Evolutionary conservation across 2,329 filamentous ascomycete species (phyloP).

Genomic region (Scortechinia acanthostroma): DNA sequence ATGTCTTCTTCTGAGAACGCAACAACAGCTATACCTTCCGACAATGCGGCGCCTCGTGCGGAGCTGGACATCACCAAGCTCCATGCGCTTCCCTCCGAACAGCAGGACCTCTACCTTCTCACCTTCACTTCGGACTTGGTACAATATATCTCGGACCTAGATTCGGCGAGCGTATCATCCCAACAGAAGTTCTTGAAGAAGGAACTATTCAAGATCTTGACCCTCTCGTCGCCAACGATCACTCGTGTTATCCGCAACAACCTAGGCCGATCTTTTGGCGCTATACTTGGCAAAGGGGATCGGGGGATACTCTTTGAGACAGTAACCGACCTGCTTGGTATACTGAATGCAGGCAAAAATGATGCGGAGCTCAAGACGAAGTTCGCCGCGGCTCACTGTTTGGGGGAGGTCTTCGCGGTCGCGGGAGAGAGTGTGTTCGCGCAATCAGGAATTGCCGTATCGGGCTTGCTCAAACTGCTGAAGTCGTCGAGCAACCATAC

Average conservation of each 20-base stretch:
- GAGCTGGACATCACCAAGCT: constrained; percentile 89
- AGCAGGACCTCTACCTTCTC: constrained; percentile 89
- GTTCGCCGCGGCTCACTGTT: constrained; percentile 70
- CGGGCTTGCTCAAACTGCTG: constrained; percentile 68
- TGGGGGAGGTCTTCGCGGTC: constrained; percentile 84
- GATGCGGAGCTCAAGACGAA: constrained; percentile 66
- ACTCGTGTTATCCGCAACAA: constrained; percentile 87
- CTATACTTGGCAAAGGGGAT: constrained; percentile 78
- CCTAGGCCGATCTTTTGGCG: constrained; percentile 74
- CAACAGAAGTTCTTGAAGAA: constrained; percentile 90
- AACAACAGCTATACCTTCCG: background rate
- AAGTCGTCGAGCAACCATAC: constrained; percentile 76
- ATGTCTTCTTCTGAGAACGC: background rate
- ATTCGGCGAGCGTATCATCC: constrained; percentile 72
- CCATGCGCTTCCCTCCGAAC: constrained; percentile 80
- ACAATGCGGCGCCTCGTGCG: constrained; percentile 13
- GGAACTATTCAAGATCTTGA: constrained; percentile 88
- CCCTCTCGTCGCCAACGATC: constrained; percentile 71
- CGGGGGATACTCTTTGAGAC: constrained; percentile 89
- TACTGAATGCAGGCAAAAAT: constrained; percentile 68
- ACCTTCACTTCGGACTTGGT: constrained; percentile 79
- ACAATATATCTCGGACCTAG: constrained; percentile 70
- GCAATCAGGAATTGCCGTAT: constrained; percentile 69
- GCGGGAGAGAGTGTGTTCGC: constrained; percentile 89
- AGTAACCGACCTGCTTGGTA: constrained; percentile 75